Percentiles rank a stretch among this genome's conserved stretches.
Evolutionary conservation across 305 asterid species (phyloP).

Genomic region (Plantago rigida): DNA sequence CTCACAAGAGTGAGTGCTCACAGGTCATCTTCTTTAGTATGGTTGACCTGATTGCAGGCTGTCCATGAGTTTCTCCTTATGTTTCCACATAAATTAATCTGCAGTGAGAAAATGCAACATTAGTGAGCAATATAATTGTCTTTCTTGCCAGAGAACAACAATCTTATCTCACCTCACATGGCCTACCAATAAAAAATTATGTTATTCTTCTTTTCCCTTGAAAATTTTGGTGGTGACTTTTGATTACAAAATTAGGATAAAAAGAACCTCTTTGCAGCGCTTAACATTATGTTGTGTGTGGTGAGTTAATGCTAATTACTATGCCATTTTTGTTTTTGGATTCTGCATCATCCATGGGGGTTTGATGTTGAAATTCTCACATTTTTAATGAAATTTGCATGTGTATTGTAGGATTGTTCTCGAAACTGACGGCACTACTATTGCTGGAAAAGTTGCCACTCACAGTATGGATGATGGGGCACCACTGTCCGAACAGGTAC

Average conservation of each 20-base stretch:
- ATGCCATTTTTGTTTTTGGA: not conserved
- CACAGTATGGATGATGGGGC: constrained; percentile 69
- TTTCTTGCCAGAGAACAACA: too few species aligned
- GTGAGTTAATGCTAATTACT: not conserved
- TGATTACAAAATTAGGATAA: not conserved
- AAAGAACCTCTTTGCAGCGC: not conserved
- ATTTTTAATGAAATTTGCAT: constrained; percentile 3
- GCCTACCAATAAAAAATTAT: too few species aligned
- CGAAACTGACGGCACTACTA: constrained; percentile 76
- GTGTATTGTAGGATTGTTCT: constrained; percentile 57
- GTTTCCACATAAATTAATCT: too few species aligned
- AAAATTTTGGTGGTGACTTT: too few species aligned
- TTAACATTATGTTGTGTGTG: not conserved
- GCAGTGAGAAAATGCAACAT: too few species aligned
- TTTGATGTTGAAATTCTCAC: not conserved
- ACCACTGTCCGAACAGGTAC: constrained; percentile 84
- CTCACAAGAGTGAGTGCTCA: too few species aligned
- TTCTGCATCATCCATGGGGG: not conserved
- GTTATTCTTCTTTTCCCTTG: too few species aligned
- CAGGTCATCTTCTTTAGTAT: too few species aligned
- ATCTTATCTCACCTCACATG: too few species aligned
- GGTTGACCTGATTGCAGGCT: too few species aligned
- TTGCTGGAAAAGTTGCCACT: constrained; percentile 82
- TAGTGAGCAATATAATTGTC: too few species aligned
- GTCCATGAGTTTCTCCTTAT: too few species aligned